Conservation (phyloP, 805 yeast genomes). For the Saccharomycopsis amapae region DNA sequence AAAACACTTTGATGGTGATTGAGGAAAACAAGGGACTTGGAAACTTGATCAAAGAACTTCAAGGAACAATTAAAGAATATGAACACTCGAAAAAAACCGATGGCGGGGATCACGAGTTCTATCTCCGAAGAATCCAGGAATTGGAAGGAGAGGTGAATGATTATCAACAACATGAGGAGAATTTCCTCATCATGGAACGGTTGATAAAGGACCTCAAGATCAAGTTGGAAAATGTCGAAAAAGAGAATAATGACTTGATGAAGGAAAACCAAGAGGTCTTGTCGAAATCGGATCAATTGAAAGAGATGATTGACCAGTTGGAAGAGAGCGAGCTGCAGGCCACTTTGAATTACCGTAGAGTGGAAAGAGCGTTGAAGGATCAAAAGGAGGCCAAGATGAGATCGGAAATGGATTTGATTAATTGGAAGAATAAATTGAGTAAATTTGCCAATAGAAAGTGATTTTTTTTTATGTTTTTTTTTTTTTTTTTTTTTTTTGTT, state of each 20-base stretch:
- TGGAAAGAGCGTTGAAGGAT: conserved; percentile 50
- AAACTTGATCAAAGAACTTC: conserved; percentile 46
- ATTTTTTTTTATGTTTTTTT: not conserved
- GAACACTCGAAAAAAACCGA: conserved; percentile 48
- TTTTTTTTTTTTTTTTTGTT: not conserved
- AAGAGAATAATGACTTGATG: conserved; percentile 44
- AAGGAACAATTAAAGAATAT: conserved; percentile 36
- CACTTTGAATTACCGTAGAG: conserved; percentile 36
- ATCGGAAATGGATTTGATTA: conserved; percentile 50
- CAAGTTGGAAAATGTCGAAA: conserved; percentile 44
- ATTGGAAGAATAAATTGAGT: conserved; percentile 36
- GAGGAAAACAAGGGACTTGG: conserved; percentile 65
- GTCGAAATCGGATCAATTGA: conserved; percentile 41
- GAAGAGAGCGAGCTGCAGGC: conserved; percentile 41
- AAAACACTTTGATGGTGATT: conserved; percentile 45
- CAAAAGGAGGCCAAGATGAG: conserved; percentile 45
- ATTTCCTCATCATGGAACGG: conserved; percentile 51
- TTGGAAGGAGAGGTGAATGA: conserved; percentile 45
- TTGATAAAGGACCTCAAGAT: conserved; percentile 46
- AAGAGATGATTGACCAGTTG: conserved; percentile 35
- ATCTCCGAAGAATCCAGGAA: conserved; percentile 49
- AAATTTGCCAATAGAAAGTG: conserved; percentile 5
- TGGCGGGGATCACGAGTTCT: conserved; percentile 27
- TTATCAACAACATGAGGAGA: conserved; percentile 42
- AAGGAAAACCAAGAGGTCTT: conserved; percentile 54